Evolutionary conservation across 768 basidiomycete genomes (phyloP), one percentile per base, ranked within the genome.

Genomic region (Agrocybe pediades): DNA sequence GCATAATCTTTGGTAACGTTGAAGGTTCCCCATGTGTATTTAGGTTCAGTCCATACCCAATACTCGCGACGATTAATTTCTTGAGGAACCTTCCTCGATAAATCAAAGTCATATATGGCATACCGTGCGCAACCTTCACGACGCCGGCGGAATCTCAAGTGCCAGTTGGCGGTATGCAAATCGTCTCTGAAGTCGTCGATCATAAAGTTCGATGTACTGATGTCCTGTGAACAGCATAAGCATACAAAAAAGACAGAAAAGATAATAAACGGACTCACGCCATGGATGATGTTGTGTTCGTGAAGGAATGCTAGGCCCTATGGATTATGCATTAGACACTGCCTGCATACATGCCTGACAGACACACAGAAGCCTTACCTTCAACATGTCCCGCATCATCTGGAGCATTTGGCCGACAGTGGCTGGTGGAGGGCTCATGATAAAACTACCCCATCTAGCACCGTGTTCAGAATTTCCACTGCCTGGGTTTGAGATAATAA

Each of bases 271-370:
- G 21, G 3, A 57, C 52, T 20, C 43, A 64, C 65, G 16, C 57
- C 51, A 17, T 66, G 65, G 24, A 56, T n/a, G n/a, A 66, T 64
- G 21, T 56, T 58, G 23, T 61, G 55, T 19, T 54, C 46, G 41
- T 62, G 62, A n/a, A 64, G 58, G 25, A 55, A 66, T 11, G 40
- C 40, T n/a, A 64, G n/a, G 8, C 57, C 62, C 57, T 64, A 21
- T 16, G 2, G 21, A 15, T 3, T n/a, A 24, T 30, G 20, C 15
- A 44, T 19, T 16, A 3, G 17, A 17, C 24, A 26, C 3, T 33
- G 27, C 3, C 33, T 13, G 15, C 29, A 7, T 15, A 15, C 8
- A 30, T 15, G 15, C 29, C 7, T 30, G 15, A 7, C 15, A 30
- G 7, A 15, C 13, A 36, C n/a, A n/a, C 13, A 36, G 3, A n/a